These are phyloP conservation scores for Pleurotus giganteus DNA, from an alignment of 768 basidiomycete genomes.

Conservation along the genomic window DNA sequence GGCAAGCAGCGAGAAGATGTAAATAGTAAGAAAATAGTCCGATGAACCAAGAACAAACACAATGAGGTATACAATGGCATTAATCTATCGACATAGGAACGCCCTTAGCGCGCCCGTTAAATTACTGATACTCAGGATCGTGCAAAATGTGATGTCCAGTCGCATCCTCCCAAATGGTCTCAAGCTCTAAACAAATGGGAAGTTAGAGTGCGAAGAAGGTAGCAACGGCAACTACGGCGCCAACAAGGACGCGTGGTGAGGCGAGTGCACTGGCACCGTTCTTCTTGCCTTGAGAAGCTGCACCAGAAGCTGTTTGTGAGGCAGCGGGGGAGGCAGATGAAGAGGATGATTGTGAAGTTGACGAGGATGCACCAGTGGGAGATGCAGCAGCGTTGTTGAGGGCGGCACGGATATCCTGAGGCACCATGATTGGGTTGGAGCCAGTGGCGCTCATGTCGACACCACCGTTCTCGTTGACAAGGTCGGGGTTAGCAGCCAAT, in stretches of 20 bases:
- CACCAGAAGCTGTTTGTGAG: conserved; percentile 18
- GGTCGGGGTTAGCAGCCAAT: conserved; percentile 47
- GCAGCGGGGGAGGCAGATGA: conserved; percentile 18
- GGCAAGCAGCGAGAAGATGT: neutral
- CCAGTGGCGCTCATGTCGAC: conserved; percentile 45
- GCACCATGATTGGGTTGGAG: conserved; percentile 54
- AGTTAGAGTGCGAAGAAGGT: conserved; percentile 50
- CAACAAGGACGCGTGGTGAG: conserved; percentile 49
- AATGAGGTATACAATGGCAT: conserved; percentile 19
- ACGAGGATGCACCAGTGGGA: conserved; percentile 18
- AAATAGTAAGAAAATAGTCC: conserved; percentile 14
- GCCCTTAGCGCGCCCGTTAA: conserved; percentile 12
- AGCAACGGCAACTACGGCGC: conserved; percentile 41
- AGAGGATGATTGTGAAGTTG: conserved; percentile 13
- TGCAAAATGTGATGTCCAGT: conserved; percentile 8
- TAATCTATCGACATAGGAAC: conserved; percentile 10
- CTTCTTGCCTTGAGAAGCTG: conserved; percentile 21
- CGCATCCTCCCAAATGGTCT: conserved; percentile 7
- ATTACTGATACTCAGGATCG: conserved; percentile 15
- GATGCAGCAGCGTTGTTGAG: conserved; percentile 35
- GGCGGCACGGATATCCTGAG: conserved; percentile 51
- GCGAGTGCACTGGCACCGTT: conserved; percentile 47
- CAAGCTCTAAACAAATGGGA: neutral
- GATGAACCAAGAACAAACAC: conserved; percentile 10
- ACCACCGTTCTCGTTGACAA: conserved; percentile 46